These are phyloP conservation scores for Raddia distichophylla DNA, from an alignment of 176 grass and related monocot species.

Conservation along the genomic window DNA sequence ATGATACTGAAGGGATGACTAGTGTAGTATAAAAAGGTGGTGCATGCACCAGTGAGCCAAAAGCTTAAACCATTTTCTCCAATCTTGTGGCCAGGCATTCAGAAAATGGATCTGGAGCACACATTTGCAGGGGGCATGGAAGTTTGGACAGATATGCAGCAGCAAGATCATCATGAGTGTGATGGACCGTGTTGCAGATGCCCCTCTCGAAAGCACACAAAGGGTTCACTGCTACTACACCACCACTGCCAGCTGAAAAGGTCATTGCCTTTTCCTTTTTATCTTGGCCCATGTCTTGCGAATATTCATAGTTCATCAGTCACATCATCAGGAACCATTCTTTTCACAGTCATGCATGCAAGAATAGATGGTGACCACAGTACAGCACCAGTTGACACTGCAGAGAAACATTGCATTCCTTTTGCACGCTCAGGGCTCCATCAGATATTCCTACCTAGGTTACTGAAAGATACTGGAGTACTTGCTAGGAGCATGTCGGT, in stretches of 20 bases:
- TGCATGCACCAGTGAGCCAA: slow-evolving; percentile 31
- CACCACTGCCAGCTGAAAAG: slow-evolving; percentile 51
- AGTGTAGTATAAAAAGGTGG: slow-evolving; percentile 32
- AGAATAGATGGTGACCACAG: slow-evolving; percentile 22
- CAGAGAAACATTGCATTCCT: neutral
- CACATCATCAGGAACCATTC: slow-evolving; percentile 62
- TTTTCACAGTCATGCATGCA: slow-evolving; percentile 22
- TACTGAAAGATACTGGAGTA: neutral
- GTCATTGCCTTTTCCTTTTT: slow-evolving; percentile 49
- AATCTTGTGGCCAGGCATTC: slow-evolving; percentile 40
- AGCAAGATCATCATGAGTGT: slow-evolving; percentile 42
- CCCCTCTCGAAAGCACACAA: slow-evolving; percentile 43
- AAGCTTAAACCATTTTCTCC: slow-evolving; percentile 17
- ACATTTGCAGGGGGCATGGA: slow-evolving; percentile 53
- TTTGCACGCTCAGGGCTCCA: slow-evolving; percentile 9
- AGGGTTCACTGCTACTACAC: slow-evolving; percentile 30
- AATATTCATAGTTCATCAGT: slow-evolving; percentile 33
- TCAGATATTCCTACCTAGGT: slow-evolving; percentile 29
- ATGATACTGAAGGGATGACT: neutral
- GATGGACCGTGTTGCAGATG: slow-evolving; percentile 37
- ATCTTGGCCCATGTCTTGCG: neutral
- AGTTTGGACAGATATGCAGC: slow-evolving; percentile 46
- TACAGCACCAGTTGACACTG: slow-evolving; percentile 34
- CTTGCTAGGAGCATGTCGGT: neutral
- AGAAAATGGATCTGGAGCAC: slow-evolving; percentile 41